phyloP scores from a whole-genome alignment of 2,329 filamentous ascomycete species.

The Ophiostoma quercus region DNA sequence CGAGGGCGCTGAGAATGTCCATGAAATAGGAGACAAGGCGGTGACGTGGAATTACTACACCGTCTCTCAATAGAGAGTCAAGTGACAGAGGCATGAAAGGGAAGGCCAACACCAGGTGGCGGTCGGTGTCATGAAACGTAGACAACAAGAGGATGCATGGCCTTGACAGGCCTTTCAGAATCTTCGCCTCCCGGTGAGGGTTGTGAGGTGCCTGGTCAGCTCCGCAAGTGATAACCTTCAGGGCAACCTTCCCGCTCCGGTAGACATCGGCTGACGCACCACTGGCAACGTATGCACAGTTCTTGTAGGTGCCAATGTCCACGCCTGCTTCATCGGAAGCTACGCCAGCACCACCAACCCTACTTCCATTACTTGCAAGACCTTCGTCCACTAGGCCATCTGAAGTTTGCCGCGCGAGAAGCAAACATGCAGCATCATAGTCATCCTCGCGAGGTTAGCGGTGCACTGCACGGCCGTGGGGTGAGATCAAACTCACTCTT shows the following conservation, averaged over 20 bases:
- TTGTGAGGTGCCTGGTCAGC: conserved; percentile 75
- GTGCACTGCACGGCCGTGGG: conserved; percentile 26
- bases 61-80: conserved; percentile 54
- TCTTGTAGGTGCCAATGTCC: conserved; percentile 49
- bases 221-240: conserved; percentile 80
- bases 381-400: neutral
- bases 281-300: conserved; percentile 52
- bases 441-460: conserved; percentile 46
- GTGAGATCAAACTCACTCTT: conserved; percentile 43
- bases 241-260: conserved; percentile 57
- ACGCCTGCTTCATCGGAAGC: conserved; percentile 35
- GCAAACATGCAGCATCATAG: conserved; percentile 45
- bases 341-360: neutral
- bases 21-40: conserved; percentile 46
- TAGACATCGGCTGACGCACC: conserved; percentile 84
- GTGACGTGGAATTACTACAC: conserved; percentile 29
- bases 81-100: conserved; percentile 77
- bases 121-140: conserved; percentile 65
- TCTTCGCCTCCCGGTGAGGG: conserved; percentile 69
- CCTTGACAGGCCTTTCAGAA: conserved; percentile 57
- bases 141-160: conserved; percentile 63
- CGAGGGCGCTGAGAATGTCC: conserved; percentile 66
- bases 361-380: too few species aligned
- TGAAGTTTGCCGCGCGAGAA: conserved; percentile 1
- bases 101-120: conserved; percentile 73